Conservation (phyloP, 1,284 basidiomycete genomes). For the Apiotrichum mycotoxinovorans region DNA sequence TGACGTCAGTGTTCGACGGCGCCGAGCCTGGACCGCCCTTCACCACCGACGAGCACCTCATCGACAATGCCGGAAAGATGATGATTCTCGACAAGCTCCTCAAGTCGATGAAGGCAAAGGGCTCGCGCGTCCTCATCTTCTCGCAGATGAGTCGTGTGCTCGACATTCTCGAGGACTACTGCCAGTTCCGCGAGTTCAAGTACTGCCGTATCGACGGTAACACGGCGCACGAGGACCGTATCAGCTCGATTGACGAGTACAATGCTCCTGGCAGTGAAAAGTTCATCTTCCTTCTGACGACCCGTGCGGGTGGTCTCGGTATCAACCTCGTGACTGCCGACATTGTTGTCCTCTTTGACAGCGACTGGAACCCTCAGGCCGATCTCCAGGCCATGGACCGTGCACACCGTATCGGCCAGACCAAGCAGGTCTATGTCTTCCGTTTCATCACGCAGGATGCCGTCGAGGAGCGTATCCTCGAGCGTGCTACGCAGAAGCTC, state of each 20-base stretch:
- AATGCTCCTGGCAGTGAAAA: constrained; percentile 93
- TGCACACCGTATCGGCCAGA: constrained; percentile 97
- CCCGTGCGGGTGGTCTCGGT: constrained; percentile 95
- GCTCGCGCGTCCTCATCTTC: constrained; percentile 93
- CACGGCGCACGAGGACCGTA: constrained; percentile 94
- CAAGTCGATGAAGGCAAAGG: constrained; percentile 81
- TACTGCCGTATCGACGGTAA: constrained; percentile 97
- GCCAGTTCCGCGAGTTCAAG: constrained; percentile 83
- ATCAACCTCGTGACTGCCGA: constrained; percentile 97
- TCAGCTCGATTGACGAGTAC: constrained; percentile 94
- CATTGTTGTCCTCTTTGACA: constrained; percentile 95
- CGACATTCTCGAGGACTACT: constrained; percentile 97
- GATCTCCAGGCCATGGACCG: constrained; percentile 99
- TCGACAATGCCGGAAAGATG: constrained; percentile 97
- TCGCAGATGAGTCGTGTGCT: constrained; percentile 95
- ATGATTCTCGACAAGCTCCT: constrained; percentile 93
- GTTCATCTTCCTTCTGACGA: constrained; percentile 96
- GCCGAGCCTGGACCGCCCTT: constrained; percentile 97
- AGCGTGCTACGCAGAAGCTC: constrained; percentile 94
- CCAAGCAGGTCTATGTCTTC: constrained; percentile 98
- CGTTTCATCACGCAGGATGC: constrained; percentile 94
- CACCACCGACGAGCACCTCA: constrained; percentile 94
- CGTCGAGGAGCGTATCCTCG: constrained; percentile 95
- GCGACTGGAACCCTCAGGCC: constrained; percentile 99
- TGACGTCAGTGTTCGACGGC: constrained; percentile 64